Evolutionary conservation across 306 rosid species (phyloP).

Genomic region (Vachellia collinsii): DNA sequence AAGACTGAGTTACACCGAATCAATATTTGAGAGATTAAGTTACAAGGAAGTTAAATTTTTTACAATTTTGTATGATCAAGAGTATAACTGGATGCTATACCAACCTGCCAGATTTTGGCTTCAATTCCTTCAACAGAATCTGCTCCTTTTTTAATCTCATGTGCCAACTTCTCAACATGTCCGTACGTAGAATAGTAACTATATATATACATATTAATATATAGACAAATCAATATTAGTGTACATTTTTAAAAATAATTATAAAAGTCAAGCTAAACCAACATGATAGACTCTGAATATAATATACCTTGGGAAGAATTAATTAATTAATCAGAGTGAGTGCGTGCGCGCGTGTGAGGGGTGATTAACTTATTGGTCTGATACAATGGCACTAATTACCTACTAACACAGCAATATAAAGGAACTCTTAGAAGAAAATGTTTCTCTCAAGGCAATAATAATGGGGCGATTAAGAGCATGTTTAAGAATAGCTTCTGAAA

Average conservation of each 20-base stretch:
- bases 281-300: constrained; percentile 17
- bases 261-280: constrained; percentile 26
- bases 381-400: constrained; percentile 11
- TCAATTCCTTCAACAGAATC: constrained; percentile 94
- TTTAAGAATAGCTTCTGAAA: no score
- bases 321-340: background rate
- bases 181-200: constrained; percentile 93
- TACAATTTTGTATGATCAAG: no score
- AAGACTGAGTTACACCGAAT: no score
- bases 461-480: no score
- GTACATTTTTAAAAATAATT: background rate
- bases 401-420: constrained; percentile 9
- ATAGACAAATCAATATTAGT: background rate
- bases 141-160: constrained; percentile 85
- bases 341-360: background rate
- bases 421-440: background rate
- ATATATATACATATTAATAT: background rate
- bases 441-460: no score
- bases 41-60: no score
- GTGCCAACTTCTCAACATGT: constrained; percentile 87
- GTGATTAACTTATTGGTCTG: background rate
- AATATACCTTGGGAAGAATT: constrained; percentile 8
- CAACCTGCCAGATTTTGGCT: constrained; percentile 10
- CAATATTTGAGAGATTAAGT: no score
- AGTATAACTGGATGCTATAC: no score